phyloP scores from a whole-genome alignment of 2,329 filamentous ascomycete species.

The Colletotrichum endophyticum region DNA sequence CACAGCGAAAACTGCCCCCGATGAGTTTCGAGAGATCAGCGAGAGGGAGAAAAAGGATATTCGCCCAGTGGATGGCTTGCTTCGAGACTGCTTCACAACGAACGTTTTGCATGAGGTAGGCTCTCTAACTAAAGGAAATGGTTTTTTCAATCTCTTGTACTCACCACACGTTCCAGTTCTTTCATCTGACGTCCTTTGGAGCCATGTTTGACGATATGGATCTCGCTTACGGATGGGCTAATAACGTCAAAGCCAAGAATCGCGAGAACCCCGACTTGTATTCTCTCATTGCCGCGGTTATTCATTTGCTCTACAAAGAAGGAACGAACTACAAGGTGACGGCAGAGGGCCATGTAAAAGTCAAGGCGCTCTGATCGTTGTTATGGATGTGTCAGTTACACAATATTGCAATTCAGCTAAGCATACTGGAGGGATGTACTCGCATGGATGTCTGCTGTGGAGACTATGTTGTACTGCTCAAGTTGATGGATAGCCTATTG shows the following conservation, averaged over 20 bases:
- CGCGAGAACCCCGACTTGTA: not conserved
- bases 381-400: not conserved
- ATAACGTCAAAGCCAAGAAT: not conserved
- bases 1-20: rapidly evolving
- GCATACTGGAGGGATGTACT: not conserved
- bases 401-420: not conserved
- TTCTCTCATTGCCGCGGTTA: not conserved
- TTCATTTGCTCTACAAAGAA: not conserved
- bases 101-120: not conserved
- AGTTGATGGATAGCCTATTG: no score
- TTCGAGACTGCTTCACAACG: not conserved
- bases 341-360: not conserved
- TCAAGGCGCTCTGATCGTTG: not conserved
- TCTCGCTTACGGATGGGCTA: not conserved
- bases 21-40: rapidly evolving
- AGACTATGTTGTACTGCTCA: not conserved
- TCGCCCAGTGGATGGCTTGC: not conserved
- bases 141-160: no score
- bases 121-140: not conserved
- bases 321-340: not conserved
- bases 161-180: not conserved
- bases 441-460: rapidly evolving
- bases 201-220: not conserved
- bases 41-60: not conserved
- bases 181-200: not conserved